Conservation (phyloP, 805 yeast genomes). For the Cyberlindnera mrakii region DNA sequence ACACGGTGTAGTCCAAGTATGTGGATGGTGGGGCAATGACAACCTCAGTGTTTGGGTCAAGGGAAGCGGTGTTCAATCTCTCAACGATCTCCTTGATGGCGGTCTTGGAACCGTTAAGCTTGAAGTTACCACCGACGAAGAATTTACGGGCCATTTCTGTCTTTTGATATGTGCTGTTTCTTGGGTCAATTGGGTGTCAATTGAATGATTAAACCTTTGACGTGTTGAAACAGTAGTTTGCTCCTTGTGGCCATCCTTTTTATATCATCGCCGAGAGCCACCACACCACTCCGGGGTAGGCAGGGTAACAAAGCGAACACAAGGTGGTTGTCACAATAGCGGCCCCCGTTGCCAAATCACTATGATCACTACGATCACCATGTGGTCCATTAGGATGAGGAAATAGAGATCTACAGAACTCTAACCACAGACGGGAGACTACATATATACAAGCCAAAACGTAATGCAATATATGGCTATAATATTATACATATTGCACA, state of each 20-base stretch:
- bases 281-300: too few species aligned
- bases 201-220: not conserved
- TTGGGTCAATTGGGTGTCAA: not conserved
- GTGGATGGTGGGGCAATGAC: conserved; percentile 96
- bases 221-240: not conserved
- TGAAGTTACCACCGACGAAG: conserved; percentile 99
- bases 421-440: too few species aligned
- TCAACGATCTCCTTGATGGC: conserved; percentile 81
- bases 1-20: conserved; percentile 74
- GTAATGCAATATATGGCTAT: too few species aligned
- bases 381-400: too few species aligned
- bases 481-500: too few species aligned
- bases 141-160: conserved; percentile 69
- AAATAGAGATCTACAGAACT: too few species aligned
- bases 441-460: too few species aligned
- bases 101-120: conserved; percentile 91
- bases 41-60: conserved; percentile 80
- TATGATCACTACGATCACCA: too few species aligned
- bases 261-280: not conserved
- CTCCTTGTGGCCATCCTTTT: not conserved
- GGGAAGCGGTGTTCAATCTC: conserved; percentile 69
- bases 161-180: not conserved
- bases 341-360: too few species aligned
- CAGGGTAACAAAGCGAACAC: too few species aligned
- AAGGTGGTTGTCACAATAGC: too few species aligned